Conservation (phyloP, 2,329 filamentous ascomycete species). For the Trichoderma sp. region DNA sequence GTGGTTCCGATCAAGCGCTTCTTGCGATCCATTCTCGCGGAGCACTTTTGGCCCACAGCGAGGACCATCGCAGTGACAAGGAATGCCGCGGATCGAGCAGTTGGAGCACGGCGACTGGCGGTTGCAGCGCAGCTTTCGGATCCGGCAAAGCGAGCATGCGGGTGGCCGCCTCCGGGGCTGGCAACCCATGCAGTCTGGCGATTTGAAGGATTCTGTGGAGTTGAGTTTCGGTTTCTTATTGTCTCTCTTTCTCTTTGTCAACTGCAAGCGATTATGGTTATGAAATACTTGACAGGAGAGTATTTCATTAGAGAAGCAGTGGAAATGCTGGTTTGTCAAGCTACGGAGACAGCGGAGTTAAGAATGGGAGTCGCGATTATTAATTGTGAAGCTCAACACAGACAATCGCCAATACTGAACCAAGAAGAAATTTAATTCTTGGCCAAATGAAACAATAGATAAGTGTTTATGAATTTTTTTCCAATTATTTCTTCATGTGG, state of each 20-base stretch:
- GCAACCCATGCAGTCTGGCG: constrained; percentile 3
- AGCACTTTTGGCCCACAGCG: not conserved
- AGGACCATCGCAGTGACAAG: not conserved
- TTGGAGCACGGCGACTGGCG: constrained; percentile 17
- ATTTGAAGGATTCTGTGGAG: not conserved
- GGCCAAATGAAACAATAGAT: not conserved
- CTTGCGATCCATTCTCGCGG: not conserved
- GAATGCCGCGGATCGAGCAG: constrained; percentile 17
- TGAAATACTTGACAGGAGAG: not conserved
- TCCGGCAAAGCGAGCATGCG: constrained; percentile 18
- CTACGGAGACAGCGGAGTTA: constrained; percentile 14
- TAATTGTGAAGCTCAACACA: not conserved
- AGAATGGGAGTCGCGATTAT: not conserved
- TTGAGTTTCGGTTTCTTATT: not conserved
- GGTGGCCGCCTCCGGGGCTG: constrained; percentile 12
- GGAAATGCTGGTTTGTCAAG: not conserved
- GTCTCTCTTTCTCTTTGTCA: not conserved
- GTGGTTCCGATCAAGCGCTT: constrained; percentile 12
- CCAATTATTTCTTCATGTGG: not conserved
- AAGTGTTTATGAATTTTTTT: not conserved
- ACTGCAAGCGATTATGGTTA: not conserved
- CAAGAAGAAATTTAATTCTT: not conserved
- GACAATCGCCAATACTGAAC: not conserved
- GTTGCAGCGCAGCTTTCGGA: constrained; percentile 20
- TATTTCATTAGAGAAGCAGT: not conserved